Conservation (phyloP, 192 early-diverging fungal species). For the Helicostylum pulchrum region DNA sequence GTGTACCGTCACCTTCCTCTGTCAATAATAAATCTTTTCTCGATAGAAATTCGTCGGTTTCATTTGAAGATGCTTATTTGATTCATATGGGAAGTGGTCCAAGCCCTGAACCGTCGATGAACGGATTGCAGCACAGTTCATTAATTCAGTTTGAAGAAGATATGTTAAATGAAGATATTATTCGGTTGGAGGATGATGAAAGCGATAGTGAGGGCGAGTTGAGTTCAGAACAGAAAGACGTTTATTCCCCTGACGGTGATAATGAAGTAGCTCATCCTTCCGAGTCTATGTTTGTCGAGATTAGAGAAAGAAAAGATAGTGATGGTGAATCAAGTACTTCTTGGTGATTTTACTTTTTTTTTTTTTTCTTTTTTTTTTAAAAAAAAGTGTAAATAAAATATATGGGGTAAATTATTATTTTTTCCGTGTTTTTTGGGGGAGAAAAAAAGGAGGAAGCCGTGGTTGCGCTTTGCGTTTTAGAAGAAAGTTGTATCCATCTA, state of each 20-base stretch:
- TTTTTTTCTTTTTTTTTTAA: too few relatives aligned
- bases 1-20: not conserved
- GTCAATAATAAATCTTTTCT: not conserved
- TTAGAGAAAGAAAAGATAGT: not conserved
- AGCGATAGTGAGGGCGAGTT: not conserved
- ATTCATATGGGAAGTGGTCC: constrained; percentile 41
- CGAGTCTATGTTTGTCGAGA: constrained; percentile 28
- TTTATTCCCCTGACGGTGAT: constrained; percentile 59
- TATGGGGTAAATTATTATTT: too few relatives aligned
- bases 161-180: not conserved
- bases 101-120: not conserved
- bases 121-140: constrained; percentile 20
- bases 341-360: too few relatives aligned
- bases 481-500: too few relatives aligned
- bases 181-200: constrained; percentile 17
- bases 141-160: constrained; percentile 35
- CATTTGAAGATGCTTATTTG: constrained; percentile 59
- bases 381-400: too few relatives aligned
- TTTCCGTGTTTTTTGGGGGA: too few relatives aligned
- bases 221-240: constrained; percentile 4
- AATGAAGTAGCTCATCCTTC: constrained; percentile 49
- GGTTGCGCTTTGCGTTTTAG: too few relatives aligned
- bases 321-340: too few relatives aligned
- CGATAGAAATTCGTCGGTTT: constrained; percentile 36
- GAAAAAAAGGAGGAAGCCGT: too few relatives aligned